A percentile compares a stretch with the other conserved stretches of the same genome.
These are phyloP conservation scores for Tritrichomonas musculus DNA, from an alignment of 208 protist species.

Conservation along the genomic window DNA sequence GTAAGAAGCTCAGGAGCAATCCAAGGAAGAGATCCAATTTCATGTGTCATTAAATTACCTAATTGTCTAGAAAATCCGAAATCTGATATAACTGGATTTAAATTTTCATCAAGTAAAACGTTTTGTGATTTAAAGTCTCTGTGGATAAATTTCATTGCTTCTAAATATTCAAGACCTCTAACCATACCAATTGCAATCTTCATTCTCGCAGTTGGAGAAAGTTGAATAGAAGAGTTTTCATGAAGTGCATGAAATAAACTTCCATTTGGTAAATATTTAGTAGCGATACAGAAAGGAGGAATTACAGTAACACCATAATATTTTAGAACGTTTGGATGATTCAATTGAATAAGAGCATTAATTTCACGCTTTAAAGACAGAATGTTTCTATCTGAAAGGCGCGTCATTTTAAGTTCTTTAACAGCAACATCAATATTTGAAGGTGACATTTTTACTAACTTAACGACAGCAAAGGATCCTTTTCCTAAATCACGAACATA, in stretches of 20 bases:
- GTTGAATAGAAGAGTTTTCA: background rate
- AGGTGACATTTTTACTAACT: background rate
- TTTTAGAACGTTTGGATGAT: background rate
- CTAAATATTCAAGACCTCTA: background rate
- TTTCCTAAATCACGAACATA: background rate
- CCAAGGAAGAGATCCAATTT: conserved; percentile 1
- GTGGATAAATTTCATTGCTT: background rate
- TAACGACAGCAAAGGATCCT: background rate
- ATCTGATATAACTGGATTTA: background rate
- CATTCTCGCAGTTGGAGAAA: background rate
- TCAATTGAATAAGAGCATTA: background rate
- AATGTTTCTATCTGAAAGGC: background rate
- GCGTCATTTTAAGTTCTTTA: background rate
- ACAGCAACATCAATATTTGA: background rate
- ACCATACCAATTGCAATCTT: background rate
- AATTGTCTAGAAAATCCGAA: background rate
- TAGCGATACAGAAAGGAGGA: conserved; percentile 18
- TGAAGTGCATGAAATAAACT: background rate
- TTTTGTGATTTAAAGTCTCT: conserved; percentile 29
- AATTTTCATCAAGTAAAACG: background rate
- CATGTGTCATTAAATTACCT: background rate
- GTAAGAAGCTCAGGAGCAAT: background rate
- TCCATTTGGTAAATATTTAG: background rate
- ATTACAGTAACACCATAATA: background rate
- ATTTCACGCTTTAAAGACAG: background rate